These are phyloP conservation scores for Sphagnum contortum DNA, from an alignment of 225 moss, liverwort and hornwort genomes.

Conservation along the genomic window DNA sequence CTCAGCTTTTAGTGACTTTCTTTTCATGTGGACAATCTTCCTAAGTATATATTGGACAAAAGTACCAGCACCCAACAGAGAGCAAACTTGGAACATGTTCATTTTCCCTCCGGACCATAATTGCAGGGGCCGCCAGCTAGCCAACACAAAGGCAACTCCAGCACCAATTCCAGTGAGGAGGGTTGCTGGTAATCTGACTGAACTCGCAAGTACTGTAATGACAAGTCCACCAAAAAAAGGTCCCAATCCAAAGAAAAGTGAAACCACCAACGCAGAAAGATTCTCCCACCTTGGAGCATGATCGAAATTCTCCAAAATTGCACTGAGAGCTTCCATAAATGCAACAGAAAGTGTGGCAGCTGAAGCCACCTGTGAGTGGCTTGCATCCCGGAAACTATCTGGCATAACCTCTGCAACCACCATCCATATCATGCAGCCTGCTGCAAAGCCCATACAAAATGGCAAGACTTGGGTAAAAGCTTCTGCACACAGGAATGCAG, in stretches of 20 bases:
- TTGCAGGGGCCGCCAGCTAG: conserved; percentile 74
- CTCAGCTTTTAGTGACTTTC: conserved; percentile 31
- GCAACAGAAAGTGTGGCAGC: conserved; percentile 87
- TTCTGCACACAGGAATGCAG: conserved; percentile 91
- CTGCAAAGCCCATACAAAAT: conserved; percentile 95
- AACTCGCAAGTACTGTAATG: conserved; percentile 33
- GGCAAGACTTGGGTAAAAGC: conserved; percentile 82
- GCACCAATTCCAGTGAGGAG: conserved; percentile 72
- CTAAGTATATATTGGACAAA: conserved; percentile 23
- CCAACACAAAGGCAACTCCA: conserved; percentile 64
- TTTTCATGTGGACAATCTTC: conserved; percentile 23
- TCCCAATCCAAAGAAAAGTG: conserved; percentile 50
- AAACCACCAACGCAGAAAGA: conserved; percentile 25
- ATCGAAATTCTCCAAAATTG: conserved; percentile 53
- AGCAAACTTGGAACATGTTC: conserved; percentile 24
- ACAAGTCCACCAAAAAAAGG: conserved; percentile 56
- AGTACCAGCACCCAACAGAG: conserved; percentile 41
- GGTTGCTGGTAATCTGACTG: conserved; percentile 30
- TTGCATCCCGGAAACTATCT: conserved; percentile 86
- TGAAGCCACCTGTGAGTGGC: conserved; percentile 80
- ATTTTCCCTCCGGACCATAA: conserved; percentile 47
- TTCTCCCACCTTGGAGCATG: conserved; percentile 34
- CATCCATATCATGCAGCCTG: conserved; percentile 99
- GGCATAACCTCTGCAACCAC: conserved; percentile 96
- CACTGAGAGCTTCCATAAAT: conserved; percentile 86